Conservation (phyloP, 2,329 filamentous ascomycete genomes). For the Exutisphaerella laricina region DNA sequence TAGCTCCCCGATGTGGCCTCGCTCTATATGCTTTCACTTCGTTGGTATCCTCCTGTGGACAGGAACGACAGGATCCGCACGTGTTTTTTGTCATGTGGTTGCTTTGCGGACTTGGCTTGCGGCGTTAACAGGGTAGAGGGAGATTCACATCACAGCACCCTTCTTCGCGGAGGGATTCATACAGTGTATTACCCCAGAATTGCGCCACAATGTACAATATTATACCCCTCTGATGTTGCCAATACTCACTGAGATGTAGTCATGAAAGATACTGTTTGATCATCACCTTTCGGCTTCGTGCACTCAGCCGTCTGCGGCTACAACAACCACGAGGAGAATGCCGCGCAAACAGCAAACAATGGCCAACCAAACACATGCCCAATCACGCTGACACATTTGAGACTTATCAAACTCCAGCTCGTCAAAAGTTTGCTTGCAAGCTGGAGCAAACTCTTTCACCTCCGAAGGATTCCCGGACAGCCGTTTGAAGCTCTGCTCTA, state of each 20-base stretch:
- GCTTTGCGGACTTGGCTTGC: background rate
- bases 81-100: background rate
- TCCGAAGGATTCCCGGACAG: no score
- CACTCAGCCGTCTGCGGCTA: no score
- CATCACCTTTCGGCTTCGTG: no score
- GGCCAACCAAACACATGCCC: background rate
- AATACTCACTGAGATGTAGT: background rate
- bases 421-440: background rate
- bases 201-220: background rate
- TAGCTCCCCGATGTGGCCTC: no score
- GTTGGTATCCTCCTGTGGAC: no score
- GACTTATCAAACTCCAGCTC: background rate
- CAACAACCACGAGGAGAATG: background rate
- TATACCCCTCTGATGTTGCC: constrained; percentile 1
- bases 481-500: no score
- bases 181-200: background rate
- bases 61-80: no score
- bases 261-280: background rate
- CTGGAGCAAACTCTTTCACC: no score
- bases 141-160: constrained; percentile 1
- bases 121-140: background rate
- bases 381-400: background rate
- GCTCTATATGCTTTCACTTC: no score
- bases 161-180: background rate
- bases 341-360: background rate